Evolutionary conservation across 1,284 basidiomycete species (phyloP), one percentile per base, ranked within the genome.

Genomic region (Thecaphora thlaspeos): DNA sequence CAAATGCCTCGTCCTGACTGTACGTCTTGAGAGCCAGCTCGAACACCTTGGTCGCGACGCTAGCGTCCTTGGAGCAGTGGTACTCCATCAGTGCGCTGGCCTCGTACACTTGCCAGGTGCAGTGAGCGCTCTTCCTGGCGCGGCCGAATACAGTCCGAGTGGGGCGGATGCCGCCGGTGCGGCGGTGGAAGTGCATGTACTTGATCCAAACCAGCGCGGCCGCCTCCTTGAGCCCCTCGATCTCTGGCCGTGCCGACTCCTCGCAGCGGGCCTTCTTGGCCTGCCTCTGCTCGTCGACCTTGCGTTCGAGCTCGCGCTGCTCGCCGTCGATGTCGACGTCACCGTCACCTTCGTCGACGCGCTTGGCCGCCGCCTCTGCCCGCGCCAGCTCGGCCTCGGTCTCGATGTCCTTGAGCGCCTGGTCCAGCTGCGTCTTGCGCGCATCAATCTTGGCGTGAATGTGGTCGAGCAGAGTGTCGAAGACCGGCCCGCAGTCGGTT

Each of bases 41-140:
- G 73, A 96, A 97, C 57, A 98, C 94, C 51, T 91, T 86, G 44
- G 87, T 89, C 0, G 93, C 90, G 19, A 97, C 87, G 8, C 83
- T 82, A 34, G 87, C 82, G 43, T 91, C 90, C 73, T 92, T 90
- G 55, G 88, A 91, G 78, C 87, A 89, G 79, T 96, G 91, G 76
- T 96, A 96, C 79, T 99, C 94, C 85, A 94, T 90, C 70, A 95
- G 79, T 0, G 94, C 95, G 89, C 76, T 53, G 14, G 58, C 90
- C 79, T 98, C 93, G 73, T 88, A 95, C 0, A 92, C 87, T 73
- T 93, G 89, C 92, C 94, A 97, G 12, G 90, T 86, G 19, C 86
- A 84, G 83, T 87, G 88, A 19, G 86, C 83, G 67, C 92, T 90
- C 76, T 87, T 89, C 59, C 93, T 84, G 14, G 92, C 91, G 75